A percentile compares a stretch with the other conserved stretches of the same genome.
phyloP scores from a whole-genome alignment of 345 rosid genomes.

The Corymbia maculata region DNA sequence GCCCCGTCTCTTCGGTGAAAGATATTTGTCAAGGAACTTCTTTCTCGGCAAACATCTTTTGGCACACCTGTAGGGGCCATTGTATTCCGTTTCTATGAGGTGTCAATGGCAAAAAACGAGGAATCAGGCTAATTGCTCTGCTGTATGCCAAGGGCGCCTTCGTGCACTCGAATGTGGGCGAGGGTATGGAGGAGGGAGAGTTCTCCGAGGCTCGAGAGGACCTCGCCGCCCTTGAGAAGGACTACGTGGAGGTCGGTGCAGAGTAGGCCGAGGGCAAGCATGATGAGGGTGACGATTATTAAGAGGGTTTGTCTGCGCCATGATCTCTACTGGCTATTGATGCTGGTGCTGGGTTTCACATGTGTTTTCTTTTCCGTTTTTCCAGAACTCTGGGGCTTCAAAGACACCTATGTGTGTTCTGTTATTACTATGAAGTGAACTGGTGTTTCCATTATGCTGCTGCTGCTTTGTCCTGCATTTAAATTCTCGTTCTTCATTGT shows the following conservation, averaged over 20 bases:
- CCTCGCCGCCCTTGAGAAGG: conserved; percentile 69
- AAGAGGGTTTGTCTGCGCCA: neutral
- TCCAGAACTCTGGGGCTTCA: neutral
- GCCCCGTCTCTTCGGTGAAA: no score
- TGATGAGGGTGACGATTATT: conserved; percentile 26
- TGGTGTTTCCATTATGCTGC: neutral
- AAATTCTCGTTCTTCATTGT: neutral
- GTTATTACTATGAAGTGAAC: neutral
- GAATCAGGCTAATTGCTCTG: no score
- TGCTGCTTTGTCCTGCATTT: neutral
- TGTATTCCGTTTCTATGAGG: no score
- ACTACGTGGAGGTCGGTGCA: conserved; percentile 74
- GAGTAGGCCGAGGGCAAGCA: conserved; percentile 68
- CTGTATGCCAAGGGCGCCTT: conserved; percentile 75
- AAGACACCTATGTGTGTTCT: neutral
- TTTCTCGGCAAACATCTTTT: no score
- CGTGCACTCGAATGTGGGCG: conserved; percentile 77
- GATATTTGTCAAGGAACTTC: no score
- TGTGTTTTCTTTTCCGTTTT: neutral
- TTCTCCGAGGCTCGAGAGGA: conserved; percentile 79
- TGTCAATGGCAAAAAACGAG: no score
- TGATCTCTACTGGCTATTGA: neutral
- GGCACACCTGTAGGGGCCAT: no score
- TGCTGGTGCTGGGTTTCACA: neutral
- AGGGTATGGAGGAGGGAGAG: conserved; percentile 86